phyloP scores from a whole-genome alignment of 306 rosid genomes.

The Malus sylvestris region DNA sequence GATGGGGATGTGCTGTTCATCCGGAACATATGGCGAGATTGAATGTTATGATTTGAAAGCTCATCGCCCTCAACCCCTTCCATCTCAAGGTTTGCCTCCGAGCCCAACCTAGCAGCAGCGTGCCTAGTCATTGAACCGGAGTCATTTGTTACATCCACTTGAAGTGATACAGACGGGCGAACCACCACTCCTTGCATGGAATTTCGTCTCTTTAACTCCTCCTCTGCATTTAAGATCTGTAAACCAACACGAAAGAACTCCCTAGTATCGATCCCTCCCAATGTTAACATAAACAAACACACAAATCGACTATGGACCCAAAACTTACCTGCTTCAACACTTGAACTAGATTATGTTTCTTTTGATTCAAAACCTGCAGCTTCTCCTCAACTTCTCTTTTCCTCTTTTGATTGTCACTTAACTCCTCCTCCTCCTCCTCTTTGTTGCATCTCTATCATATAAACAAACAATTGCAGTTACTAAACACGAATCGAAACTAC shows the following conservation, averaged over 20 bases:
- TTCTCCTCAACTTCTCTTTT: constrained; percentile 72
- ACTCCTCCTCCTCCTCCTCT: constrained; percentile 31
- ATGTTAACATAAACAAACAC: not conserved
- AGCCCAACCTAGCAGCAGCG: constrained; percentile 38
- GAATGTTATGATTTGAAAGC: constrained; percentile 43
- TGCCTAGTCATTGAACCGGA: constrained; percentile 55
- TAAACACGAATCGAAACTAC: not conserved
- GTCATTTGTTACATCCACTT: constrained; percentile 59
- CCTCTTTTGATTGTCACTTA: constrained; percentile 47
- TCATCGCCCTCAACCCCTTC: constrained; percentile 79
- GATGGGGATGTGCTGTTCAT: constrained; percentile 82
- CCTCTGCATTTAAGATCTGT: constrained; percentile 88
- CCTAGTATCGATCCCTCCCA: not conserved
- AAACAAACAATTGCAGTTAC: not conserved
- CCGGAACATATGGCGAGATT: constrained; percentile 44
- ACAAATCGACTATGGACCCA: not conserved
- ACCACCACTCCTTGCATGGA: constrained; percentile 39
- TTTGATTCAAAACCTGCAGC: constrained; percentile 62
- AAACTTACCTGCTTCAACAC: constrained; percentile 74
- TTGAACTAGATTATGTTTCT: constrained; percentile 76
- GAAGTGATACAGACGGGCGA: constrained; percentile 52
- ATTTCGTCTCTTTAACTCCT: constrained; percentile 71
- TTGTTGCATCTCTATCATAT: constrained; percentile 32
- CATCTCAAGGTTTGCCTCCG: constrained; percentile 55
- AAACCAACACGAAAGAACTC: constrained; percentile 16